phyloP scores from a whole-genome alignment of 1,284 basidiomycete genomes.

The Apiotrichum sp. region DNA sequence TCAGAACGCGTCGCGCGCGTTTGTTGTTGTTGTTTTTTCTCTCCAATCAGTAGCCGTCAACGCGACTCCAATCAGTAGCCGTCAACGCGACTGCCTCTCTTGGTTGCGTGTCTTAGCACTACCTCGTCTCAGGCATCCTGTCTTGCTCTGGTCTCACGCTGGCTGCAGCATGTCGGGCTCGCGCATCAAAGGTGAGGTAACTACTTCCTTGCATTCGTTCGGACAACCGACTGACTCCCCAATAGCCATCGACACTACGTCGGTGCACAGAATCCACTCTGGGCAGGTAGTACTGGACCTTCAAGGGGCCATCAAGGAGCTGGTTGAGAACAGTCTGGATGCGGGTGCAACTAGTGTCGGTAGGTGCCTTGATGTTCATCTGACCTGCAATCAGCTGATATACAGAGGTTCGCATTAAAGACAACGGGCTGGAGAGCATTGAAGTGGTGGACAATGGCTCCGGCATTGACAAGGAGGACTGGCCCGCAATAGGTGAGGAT shows the following conservation, averaged over 20 bases:
- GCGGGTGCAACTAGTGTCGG: conserved; percentile 83
- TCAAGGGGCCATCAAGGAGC: conserved; percentile 89
- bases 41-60: too few species aligned
- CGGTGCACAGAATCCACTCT: conserved; percentile 79
- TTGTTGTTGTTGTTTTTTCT: not conserved
- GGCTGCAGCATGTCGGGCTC: not conserved
- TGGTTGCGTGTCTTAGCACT: not conserved
- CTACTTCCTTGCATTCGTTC: not conserved
- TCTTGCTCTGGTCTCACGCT: too few species aligned
- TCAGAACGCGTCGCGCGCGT: too few species aligned
- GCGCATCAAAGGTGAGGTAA: not conserved
- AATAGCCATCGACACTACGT: conserved; percentile 64
- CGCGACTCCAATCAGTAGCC: too few species aligned
- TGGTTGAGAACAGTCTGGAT: conserved; percentile 94
- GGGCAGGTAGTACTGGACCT: conserved; percentile 94
- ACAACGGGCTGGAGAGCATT: conserved; percentile 76
- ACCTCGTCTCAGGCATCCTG: too few species aligned
- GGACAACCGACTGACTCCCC: too few species aligned
- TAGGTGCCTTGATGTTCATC: too few species aligned
- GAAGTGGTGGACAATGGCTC: conserved; percentile 91
- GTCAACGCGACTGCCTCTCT: not conserved
- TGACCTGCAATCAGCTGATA: not conserved
- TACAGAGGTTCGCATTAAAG: conserved; percentile 81
- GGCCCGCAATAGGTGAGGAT: conserved; percentile 68
- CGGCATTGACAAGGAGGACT: conserved; percentile 73